Base-by-base conservation (phyloP, 192 early-diverging fungal genomes). In the Dimargaris cristalligena region DNA sequence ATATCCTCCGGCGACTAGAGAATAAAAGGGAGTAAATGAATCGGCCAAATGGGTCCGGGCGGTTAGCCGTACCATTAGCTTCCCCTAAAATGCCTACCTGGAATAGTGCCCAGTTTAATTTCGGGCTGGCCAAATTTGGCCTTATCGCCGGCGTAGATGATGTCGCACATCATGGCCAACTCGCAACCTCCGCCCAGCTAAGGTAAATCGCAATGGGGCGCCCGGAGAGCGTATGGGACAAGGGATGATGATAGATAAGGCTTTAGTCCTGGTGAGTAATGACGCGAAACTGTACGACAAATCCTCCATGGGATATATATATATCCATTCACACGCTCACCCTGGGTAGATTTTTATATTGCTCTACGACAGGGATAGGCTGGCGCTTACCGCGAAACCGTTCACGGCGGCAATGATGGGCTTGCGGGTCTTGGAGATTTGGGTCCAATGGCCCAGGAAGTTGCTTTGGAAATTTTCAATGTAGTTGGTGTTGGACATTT, bases 101-200 rank as follows among this genome's bases (percentile, higher is more conserved):
- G 92, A 41, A 98, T 95, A n/a, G 84, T 86, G 66, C 93, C 95
- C 44, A 98, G 82, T 71, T 90, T 98, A 74, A 98, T 96, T 66
- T 98, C 95, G 30, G 95, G 95, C 74, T 98, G 95, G 26, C 91
- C 95, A 71, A 98, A 98, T 35, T 83, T 80, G 33, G 95, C 95
- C 62, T 84, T 90, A 55, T 94, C 91, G 63, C 95, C 95, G 50
- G 95, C 95, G 64, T 98, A 98, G 74, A 98, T 95, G 68, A 96
- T 90, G 69, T 98, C 87, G 71, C 88, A 90, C 90, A 94, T 96
- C 95, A 99, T 99, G 63, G 95, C 93, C 67, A 99, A 82, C 71
- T 99, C 95, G 69, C 95, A 99, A 59, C 95, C 95, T 64, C 95
- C 95, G 52, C 95, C 95, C 28, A 98, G 82, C 80, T 86, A 59